Conservation (phyloP, 352 stramenopile species). For the Phytophthora sojae region DNA sequence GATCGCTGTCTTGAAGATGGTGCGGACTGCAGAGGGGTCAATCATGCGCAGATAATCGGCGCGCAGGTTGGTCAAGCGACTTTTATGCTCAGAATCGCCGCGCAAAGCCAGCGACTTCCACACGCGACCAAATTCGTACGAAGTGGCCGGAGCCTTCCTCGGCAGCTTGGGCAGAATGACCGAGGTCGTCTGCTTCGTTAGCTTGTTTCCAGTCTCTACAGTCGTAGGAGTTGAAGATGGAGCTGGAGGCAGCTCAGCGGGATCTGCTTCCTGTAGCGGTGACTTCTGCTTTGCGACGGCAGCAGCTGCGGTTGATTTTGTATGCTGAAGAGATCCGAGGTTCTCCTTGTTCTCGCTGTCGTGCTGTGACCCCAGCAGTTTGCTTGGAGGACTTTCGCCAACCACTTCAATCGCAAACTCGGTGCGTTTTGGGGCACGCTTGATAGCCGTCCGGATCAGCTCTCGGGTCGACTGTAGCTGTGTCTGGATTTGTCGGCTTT, state of each 20-base stretch:
- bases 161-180: conserved; percentile 59
- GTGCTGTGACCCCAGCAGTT: conserved; percentile 8
- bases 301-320: background rate
- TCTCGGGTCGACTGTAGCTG: conserved; percentile 73
- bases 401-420: conserved; percentile 61
- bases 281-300: conserved; percentile 15
- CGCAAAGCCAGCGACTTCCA: conserved; percentile 76
- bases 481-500: conserved; percentile 71
- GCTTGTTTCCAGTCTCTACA: background rate
- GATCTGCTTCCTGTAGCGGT: conserved; percentile 3
- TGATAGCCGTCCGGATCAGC: conserved; percentile 70
- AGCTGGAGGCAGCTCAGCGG: background rate
- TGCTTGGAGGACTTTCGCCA: conserved; percentile 5
- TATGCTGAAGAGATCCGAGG: conserved; percentile 3
- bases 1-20: conserved; percentile 79
- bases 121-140: conserved; percentile 83
- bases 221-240: background rate
- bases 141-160: conserved; percentile 68
- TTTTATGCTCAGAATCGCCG: conserved; percentile 38
- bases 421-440: conserved; percentile 62
- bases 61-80: conserved; percentile 48
- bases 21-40: conserved; percentile 36
- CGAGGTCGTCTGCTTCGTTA: conserved; percentile 13
- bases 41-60: conserved; percentile 62
- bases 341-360: conserved; percentile 35